These are phyloP conservation scores for Candida namnaoensis DNA, from an alignment of 805 yeast genomes.

Conservation along the genomic window DNA sequence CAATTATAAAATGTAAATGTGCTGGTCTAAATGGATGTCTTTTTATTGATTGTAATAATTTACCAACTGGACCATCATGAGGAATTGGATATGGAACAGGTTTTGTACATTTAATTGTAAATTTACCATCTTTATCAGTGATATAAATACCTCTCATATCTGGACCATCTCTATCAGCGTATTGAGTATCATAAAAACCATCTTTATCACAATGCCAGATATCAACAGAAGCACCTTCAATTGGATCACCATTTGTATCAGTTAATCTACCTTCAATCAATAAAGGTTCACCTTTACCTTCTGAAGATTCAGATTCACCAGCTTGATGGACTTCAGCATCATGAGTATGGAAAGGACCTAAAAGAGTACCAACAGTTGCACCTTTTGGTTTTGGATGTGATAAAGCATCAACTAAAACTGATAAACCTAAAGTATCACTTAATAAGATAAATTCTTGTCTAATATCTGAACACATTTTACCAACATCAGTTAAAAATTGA, in stretches of 20 bases:
- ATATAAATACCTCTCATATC: slow-evolving; percentile 24
- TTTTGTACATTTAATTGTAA: slow-evolving; percentile 19
- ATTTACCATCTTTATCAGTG: slow-evolving; percentile 19
- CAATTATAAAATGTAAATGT: slow-evolving; percentile 22
- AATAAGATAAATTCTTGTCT: slow-evolving; percentile 26
- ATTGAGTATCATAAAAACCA: slow-evolving; percentile 28
- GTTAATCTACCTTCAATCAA: slow-evolving; percentile 19
- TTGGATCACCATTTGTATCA: slow-evolving; percentile 20
- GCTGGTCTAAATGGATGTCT: slow-evolving; percentile 30
- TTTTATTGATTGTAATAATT: slow-evolving; percentile 20
- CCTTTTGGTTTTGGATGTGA: slow-evolving; percentile 14
- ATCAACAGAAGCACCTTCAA: slow-evolving; percentile 22
- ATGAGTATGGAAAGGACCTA: slow-evolving; percentile 26
- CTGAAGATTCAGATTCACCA: slow-evolving; percentile 24
- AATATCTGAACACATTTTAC: slow-evolving; percentile 22
- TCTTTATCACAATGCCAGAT: slow-evolving; percentile 30
- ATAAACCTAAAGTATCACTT: slow-evolving; percentile 25
- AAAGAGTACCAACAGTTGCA: slow-evolving; percentile 20
- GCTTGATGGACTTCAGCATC: slow-evolving; percentile 19
- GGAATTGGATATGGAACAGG: slow-evolving; percentile 31
- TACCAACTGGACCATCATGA: slow-evolving; percentile 30
- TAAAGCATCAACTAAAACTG: slow-evolving; percentile 23
- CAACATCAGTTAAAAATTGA: slow-evolving; percentile 22
- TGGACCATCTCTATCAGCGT: slow-evolving; percentile 21
- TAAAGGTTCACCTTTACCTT: slow-evolving; percentile 24